A percentile compares a stretch with the other conserved stretches of the same genome.
These are phyloP conservation scores for Scedosporium minutisporum DNA, from an alignment of 2,329 filamentous ascomycete species.

Conservation along the genomic window DNA sequence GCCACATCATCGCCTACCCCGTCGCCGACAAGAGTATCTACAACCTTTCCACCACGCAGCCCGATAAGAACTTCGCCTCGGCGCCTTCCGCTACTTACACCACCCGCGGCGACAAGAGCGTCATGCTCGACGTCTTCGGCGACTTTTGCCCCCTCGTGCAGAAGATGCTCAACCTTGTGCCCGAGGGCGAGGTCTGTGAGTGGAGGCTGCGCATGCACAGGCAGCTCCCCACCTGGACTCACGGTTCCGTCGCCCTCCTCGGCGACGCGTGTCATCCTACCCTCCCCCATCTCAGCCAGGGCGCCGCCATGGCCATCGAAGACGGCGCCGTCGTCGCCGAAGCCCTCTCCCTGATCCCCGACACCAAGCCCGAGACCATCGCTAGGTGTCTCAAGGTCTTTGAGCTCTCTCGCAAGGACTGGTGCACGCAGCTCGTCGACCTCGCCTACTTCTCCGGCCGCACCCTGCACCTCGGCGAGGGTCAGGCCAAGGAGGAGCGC, in stretches of 20 bases:
- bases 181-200: slow-evolving; percentile 54
- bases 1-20: slow-evolving; percentile 72
- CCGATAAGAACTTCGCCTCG: slow-evolving; percentile 49
- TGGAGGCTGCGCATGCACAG: slow-evolving; percentile 53
- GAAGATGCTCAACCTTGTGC: slow-evolving; percentile 49
- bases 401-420: slow-evolving; percentile 45
- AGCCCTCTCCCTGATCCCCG: slow-evolving; percentile 32
- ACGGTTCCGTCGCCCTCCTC: slow-evolving; percentile 45
- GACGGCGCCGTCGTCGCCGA: slow-evolving; percentile 53
- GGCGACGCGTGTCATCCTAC: slow-evolving; percentile 61
- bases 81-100: slow-evolving; percentile 53
- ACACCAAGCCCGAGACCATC: slow-evolving; percentile 26
- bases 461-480: slow-evolving; percentile 48
- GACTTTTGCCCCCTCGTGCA: slow-evolving; percentile 52
- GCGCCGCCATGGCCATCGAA: slow-evolving; percentile 59
- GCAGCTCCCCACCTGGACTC: slow-evolving; percentile 47
- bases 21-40: slow-evolving; percentile 57
- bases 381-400: slow-evolving; percentile 43
- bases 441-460: slow-evolving; percentile 42
- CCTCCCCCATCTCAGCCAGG: slow-evolving; percentile 57
- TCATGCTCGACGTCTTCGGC: slow-evolving; percentile 50
- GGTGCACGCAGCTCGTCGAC: slow-evolving; percentile 42
- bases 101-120: slow-evolving; percentile 49
- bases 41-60: slow-evolving; percentile 54
- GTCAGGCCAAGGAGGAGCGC: slow-evolving; percentile 47